phyloP scores from a whole-genome alignment of 768 basidiomycete species.

The Lentinula edodes region DNA sequence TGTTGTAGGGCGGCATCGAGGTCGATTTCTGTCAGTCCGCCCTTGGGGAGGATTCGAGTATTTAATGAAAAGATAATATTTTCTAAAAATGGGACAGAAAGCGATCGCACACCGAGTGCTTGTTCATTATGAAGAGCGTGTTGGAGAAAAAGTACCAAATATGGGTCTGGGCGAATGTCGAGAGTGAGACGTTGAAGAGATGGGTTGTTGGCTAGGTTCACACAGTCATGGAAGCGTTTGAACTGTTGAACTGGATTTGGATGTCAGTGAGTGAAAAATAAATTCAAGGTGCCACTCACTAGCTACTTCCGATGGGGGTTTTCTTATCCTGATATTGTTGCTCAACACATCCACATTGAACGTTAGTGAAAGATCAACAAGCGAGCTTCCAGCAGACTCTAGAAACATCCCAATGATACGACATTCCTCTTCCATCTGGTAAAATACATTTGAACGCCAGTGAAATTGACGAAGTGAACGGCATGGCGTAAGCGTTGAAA shows the following conservation, averaged over 20 bases:
- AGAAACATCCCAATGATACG: neutral
- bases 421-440: neutral
- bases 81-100: neutral
- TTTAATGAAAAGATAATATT: neutral
- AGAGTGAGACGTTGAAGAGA: neutral
- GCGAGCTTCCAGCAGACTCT: conserved; percentile 1
- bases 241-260: neutral
- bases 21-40: neutral
- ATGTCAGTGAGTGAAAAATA: neutral
- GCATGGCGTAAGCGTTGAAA: neutral
- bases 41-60: neutral
- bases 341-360: neutral
- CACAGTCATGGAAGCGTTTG: neutral
- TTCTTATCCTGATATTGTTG: neutral
- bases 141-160: conserved; percentile 3
- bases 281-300: neutral
- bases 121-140: neutral
- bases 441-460: conserved; percentile 2
- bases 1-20: neutral
- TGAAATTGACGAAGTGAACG: conserved; percentile 1
- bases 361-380: neutral
- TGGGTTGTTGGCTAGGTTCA: neutral
- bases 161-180: neutral
- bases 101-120: neutral
- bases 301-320: neutral